Base-by-base conservation (phyloP, 1,139 yeast species). In the Yamadazyma spencermartinsiae region DNA sequence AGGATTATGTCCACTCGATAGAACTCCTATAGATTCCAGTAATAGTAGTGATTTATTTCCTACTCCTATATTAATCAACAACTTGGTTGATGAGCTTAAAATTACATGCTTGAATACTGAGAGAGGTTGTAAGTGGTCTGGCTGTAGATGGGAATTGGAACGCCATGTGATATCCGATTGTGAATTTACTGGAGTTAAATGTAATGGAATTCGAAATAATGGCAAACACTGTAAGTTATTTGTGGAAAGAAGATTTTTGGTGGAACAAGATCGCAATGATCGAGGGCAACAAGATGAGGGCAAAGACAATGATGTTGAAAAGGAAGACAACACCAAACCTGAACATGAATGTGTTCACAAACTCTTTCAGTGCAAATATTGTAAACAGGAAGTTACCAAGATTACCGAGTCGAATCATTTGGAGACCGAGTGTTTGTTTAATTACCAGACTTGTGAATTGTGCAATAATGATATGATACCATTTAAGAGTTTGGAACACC, bases 1-100 rank as follows among this genome's bases (percentile, higher is more conserved):
- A 4, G 72, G 75, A 25, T 63, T 66, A 35, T 82, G 89, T 55
- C 88, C 89, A 0, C 63, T 82, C 21, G 89, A 82, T 59, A 61
- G 89, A 35, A 77, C 77, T 1, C 72, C 75, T 2, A 48, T 80
- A 28, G 65, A 65, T 41, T 52, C 63, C 1, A 47, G 52, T 6
- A 56, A 65, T 44, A 46, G 54, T 27, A 68, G 72, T 39, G 81
- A 76, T 44, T 56, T 82, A 19, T 73, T 67, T 40, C 83, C 86
- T 4, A 76, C 88, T 0, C 86, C 89, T 1, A 69, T 80, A 13
- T 59, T 82, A 12, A 65, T 83, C 9, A 59, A 75, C n/a, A 80
- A 81, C 48, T 64, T 82, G 50, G 68, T 81, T 1, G 86, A 81
- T 51, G 87, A 82, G 38, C 63, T 82, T 35, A 63, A 66, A 38